Conservation (phyloP, 2,329 filamentous ascomycete genomes). For the Xenoacremonium recifei region DNA sequence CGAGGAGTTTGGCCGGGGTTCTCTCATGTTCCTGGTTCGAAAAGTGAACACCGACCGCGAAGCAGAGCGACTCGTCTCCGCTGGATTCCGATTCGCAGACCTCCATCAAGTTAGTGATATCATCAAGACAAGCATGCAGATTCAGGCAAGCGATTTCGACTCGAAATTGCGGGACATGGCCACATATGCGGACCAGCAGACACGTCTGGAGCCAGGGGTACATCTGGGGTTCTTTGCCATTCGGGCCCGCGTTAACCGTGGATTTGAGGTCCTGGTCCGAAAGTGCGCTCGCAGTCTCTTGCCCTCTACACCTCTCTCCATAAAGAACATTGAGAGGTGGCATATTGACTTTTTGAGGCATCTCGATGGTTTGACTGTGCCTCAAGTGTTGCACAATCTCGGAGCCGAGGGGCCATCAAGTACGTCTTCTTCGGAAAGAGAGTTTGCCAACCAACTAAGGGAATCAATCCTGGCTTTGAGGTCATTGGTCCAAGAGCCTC, state of each 20-base stretch:
- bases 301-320: conserved; percentile 55
- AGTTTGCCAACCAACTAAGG: conserved; percentile 46
- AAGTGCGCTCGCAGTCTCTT: conserved; percentile 57
- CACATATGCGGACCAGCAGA: conserved; percentile 48
- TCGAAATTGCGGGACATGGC: conserved; percentile 64
- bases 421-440: conserved; percentile 35
- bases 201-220: conserved; percentile 50
- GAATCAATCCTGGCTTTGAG: conserved; percentile 40
- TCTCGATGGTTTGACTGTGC: conserved; percentile 44
- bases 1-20: conserved; percentile 62
- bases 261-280: conserved; percentile 63
- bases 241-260: conserved; percentile 49
- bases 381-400: conserved; percentile 29
- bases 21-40: conserved; percentile 77
- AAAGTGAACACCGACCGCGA: conserved; percentile 58
- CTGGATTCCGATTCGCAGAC: conserved; percentile 77
- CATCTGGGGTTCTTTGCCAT: conserved; percentile 60
- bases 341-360: conserved; percentile 55
- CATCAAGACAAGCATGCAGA: conserved; percentile 72
- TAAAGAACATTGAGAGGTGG: conserved; percentile 51
- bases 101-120: conserved; percentile 65
- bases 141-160: conserved; percentile 61
- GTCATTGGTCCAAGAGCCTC: conserved; percentile 40
- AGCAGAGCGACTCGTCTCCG: conserved; percentile 61
- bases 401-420: conserved; percentile 34